Base-by-base conservation (phyloP, 495 filamentous ascomycete species). In the Pseudoneurospora amorphoporcata region DNA sequence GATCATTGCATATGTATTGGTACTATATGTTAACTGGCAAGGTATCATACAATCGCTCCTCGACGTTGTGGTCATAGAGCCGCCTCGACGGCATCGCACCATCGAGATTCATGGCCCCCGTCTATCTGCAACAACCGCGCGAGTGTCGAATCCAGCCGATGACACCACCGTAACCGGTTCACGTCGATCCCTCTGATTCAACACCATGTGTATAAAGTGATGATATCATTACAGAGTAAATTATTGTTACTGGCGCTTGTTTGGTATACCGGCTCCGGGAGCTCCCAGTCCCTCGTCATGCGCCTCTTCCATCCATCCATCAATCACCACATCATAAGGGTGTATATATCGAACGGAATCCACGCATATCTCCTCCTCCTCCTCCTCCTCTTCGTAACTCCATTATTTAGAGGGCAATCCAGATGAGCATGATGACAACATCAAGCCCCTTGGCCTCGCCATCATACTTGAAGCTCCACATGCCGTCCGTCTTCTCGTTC, bases 391-490 rank as follows among this genome's bases (percentile, higher is more conserved):
- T 12, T 42, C 23, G n/a, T 35, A 53, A 53, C 65, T 8, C 16
- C 58, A 4, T 37, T 23, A 32, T 72, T 73, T 73, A 89, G 78
- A 90, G 82, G 45, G 86, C 84, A 72, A 98, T 92, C 95, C 95
- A 99, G 68, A 95, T 92, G 72, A 99, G 86, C 79, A 90, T 94
- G 70, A 99, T 87, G 71, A 99, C 93, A 70, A 97, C 90, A 81
- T 98, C 95, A 82, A 99, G 86, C 9, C 95, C 95, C 85, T 89
- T 91, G 79, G 83, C 88, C 82, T 94, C 92, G 29, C 89, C 92
- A 76, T 94, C 92, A 80, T 92, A 97, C 85, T 99, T 98, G 85
- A 90, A 96, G 79, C 90, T 97, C 93, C 93, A 99, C 92, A 96
- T 97, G 70, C 95, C 95, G 78, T 99, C 95, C 72, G 90, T 93